phyloP scores from a whole-genome alignment of 106 monocot genomes.

The Alisma plantagoaquatica region DNA sequence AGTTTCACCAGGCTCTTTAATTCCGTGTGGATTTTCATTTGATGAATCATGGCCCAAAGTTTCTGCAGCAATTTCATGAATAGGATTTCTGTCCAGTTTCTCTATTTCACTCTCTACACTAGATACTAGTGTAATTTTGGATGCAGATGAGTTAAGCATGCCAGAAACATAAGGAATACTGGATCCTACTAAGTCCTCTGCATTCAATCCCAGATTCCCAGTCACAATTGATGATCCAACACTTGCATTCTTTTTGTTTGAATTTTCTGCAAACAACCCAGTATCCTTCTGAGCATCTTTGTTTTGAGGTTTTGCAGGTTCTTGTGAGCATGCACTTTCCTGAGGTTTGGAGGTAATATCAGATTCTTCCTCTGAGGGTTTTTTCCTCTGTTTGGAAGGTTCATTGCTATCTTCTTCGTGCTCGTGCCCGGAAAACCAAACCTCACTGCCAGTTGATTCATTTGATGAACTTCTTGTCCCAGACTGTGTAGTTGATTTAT shows the following conservation, averaged over 20 bases:
- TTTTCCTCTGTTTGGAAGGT: slow-evolving; percentile 10
- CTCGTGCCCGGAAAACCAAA: slow-evolving; percentile 78
- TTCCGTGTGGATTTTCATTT: slow-evolving; percentile 9
- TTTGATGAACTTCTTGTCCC: slow-evolving; percentile 51
- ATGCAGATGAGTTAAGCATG: slow-evolving; percentile 7
- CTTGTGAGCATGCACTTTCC: no score
- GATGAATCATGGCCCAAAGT: neutral
- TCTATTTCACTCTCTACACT: no score
- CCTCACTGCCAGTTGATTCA: slow-evolving; percentile 51
- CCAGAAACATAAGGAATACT: slow-evolving; percentile 11
- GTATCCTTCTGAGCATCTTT: no score
- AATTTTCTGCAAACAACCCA: no score
- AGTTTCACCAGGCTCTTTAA: slow-evolving; percentile 19
- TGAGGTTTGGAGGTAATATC: no score
- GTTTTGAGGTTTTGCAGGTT: no score
- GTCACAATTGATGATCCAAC: neutral
- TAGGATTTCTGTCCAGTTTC: neutral
- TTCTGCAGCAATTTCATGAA: neutral
- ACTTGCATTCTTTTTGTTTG: slow-evolving; percentile 5
- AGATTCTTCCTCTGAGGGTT: slow-evolving; percentile 8
- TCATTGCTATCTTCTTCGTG: slow-evolving; percentile 33
- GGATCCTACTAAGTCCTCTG: slow-evolving; percentile 7
- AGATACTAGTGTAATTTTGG: neutral
- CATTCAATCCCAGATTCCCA: neutral
- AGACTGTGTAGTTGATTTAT: slow-evolving; percentile 24